Percentiles rank a stretch among this genome's conserved stretches.
phyloP scores from a whole-genome alignment of 768 basidiomycete species.

The Coprinopsis strossmayeri region DNA sequence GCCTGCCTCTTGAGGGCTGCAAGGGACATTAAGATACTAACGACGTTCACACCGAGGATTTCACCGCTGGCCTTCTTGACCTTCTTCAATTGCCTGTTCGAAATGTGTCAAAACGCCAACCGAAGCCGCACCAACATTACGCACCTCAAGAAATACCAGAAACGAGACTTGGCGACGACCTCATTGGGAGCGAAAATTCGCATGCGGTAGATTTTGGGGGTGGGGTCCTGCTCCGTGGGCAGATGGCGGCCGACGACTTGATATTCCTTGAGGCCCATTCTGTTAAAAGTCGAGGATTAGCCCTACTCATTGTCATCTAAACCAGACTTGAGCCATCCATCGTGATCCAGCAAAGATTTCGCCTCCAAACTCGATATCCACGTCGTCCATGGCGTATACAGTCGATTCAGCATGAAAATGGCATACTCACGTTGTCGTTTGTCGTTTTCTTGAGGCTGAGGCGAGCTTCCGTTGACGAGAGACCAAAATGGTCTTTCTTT shows the following conservation, averaged over 20 bases:
- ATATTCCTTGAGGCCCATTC: slow-evolving; percentile 86
- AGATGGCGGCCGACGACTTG: slow-evolving; percentile 97
- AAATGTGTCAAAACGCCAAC: neutral
- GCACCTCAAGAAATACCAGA: slow-evolving; percentile 98
- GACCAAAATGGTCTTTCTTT: neutral
- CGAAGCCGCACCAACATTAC: slow-evolving; percentile 13
- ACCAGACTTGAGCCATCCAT: neutral
- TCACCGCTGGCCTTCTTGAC: slow-evolving; percentile 99
- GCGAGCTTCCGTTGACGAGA: neutral
- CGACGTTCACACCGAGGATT: slow-evolving; percentile 97
- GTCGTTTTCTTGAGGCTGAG: neutral
- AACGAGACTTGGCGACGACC: slow-evolving; percentile 97
- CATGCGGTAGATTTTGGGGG: slow-evolving; percentile 99
- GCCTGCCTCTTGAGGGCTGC: slow-evolving; percentile 84
- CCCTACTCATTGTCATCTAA: neutral
- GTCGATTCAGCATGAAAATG: neutral
- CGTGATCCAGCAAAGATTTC: neutral
- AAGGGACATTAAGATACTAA: slow-evolving; percentile 71
- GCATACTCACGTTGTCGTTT: slow-evolving; percentile 3
- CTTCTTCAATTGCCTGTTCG: slow-evolving; percentile 84
- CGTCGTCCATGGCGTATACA: no score
- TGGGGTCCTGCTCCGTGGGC: slow-evolving; percentile 88
- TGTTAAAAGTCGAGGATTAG: slow-evolving; percentile 11
- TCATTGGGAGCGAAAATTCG: slow-evolving; percentile 99
- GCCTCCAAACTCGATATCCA: neutral